A percentile compares a stretch with the other conserved stretches of the same genome.
These are phyloP conservation scores for Ophiostoma himal-ulmi DNA, from an alignment of 2,329 filamentous ascomycete genomes.

Conservation along the genomic window DNA sequence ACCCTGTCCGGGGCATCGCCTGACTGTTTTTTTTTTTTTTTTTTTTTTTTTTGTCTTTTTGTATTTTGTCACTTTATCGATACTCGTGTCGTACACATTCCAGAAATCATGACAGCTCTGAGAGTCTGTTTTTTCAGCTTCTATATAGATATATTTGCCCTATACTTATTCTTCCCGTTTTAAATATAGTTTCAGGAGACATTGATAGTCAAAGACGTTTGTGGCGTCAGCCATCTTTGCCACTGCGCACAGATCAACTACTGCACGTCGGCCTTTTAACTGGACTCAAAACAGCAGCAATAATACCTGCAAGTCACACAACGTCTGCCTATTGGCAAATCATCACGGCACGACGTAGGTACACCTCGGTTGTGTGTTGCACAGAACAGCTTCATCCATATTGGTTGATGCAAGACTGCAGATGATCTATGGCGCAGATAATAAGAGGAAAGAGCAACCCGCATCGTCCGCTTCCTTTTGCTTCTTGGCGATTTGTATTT, in stretches of 20 bases:
- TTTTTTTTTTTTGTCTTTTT: background rate
- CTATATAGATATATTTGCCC: background rate
- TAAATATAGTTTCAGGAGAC: background rate
- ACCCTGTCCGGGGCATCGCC: background rate
- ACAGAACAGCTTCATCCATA: background rate
- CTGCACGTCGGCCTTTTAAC: background rate
- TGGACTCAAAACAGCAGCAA: background rate
- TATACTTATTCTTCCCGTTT: background rate
- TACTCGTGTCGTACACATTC: background rate
- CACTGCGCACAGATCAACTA: background rate
- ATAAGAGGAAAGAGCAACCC: background rate
- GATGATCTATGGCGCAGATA: background rate
- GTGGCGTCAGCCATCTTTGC: slow-evolving; percentile 5
- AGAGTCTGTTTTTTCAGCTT: background rate
- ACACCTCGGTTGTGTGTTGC: slow-evolving; percentile 1
- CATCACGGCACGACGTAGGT: background rate
- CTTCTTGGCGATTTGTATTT: background rate
- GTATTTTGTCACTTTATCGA: background rate
- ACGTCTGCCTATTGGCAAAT: background rate
- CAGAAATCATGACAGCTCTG: background rate
- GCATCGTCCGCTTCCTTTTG: background rate
- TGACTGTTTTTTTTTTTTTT: no score
- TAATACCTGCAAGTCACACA: background rate
- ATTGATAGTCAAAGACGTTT: background rate
- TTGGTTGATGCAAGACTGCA: background rate